phyloP scores from a whole-genome alignment of 2,329 filamentous ascomycete species.

The Calonectria naviculata region DNA sequence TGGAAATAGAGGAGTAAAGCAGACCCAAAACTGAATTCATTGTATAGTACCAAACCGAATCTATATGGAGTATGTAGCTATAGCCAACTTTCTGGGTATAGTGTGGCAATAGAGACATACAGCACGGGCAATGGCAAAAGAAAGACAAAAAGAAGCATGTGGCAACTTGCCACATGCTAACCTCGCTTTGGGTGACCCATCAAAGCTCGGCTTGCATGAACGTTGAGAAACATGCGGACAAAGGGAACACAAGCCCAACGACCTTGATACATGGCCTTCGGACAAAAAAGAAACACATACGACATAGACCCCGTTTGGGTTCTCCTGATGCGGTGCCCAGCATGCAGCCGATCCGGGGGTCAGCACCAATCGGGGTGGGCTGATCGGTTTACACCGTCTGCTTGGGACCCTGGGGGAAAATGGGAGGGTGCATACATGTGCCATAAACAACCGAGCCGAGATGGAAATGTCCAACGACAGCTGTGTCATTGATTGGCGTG shows the following conservation, averaged over 20 bases:
- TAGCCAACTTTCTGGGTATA: not conserved
- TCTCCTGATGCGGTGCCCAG: slow-evolving; percentile 14
- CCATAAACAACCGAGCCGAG: slow-evolving; percentile 26
- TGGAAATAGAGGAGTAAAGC: not conserved
- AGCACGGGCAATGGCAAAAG: not conserved
- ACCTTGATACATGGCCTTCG: not conserved
- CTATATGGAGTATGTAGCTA: not conserved
- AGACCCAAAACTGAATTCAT: not conserved
- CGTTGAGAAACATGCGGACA: slow-evolving; percentile 11
- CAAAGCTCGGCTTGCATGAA: slow-evolving; percentile 7
- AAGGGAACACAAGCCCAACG: slow-evolving; percentile 9
- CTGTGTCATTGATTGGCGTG: not conserved
- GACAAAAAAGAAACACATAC: not conserved
- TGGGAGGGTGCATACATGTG: slow-evolving; percentile 7
- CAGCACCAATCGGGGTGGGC: slow-evolving; percentile 21
- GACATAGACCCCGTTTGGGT: not conserved
- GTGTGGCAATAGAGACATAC: not conserved
- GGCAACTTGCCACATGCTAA: not conserved
- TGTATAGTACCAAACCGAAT: too few relatives aligned
- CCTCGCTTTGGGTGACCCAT: not conserved
- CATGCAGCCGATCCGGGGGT: slow-evolving; percentile 13
- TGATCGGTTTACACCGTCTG: slow-evolving; percentile 29
- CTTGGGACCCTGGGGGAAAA: slow-evolving; percentile 25
- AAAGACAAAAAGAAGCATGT: not conserved
- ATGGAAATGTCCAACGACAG: slow-evolving; percentile 19